Base-by-base conservation (phyloP, 2,329 filamentous ascomycete species). In the Chaetomium strumarium region DNA sequence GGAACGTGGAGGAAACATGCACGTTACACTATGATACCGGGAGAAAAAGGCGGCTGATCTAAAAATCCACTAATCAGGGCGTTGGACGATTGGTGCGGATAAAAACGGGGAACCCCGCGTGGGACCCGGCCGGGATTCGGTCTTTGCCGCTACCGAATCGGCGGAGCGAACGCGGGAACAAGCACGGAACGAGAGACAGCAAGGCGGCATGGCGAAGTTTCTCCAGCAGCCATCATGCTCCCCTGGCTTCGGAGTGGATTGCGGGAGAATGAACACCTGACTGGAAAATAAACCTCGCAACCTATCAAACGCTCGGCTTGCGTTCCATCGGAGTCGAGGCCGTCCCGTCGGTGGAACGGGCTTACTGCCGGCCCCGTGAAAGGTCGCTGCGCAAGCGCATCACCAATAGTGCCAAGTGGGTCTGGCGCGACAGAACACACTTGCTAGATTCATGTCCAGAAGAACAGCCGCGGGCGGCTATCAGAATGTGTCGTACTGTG, bases 81-180 rank as follows among this genome's bases (percentile, higher is more conserved):
- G 20, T 29, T 12, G 30, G 48, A 19, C 50, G 53, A 55, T 55
- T 55, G 53, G 53, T 46, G 53, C 49, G 53, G 29, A 36, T 52
- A 50, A 17, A 16, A 19, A 9, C 33, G 14, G n/a, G 24, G 34
- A 14, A 7, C 13, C 7, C 48, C 53, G 36, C 40, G 39, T 36
- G 37, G 43, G 36, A 29, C 7, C 46, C 41, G 40, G 36, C 53
- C 40, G 53, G 49, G 36, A 30, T 45, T 56, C 56, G 56, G 53
- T 46, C 40, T 55, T 55, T 52, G 53, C 40, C 42, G 42, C 34
- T 41, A 43, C 56, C 56, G 56, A 56, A 17, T 41, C 38, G 34
- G 52, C 38, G 42, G 43, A 33, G 42, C 2, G 2, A n/a, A n/a
- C 36, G 43, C 19, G 5, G 31, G 19, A 24, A 16, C 20, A 16